phyloP scores from a whole-genome alignment of 108 stramenopile species.

The Pseudonitzschia delicatissima region DNA sequence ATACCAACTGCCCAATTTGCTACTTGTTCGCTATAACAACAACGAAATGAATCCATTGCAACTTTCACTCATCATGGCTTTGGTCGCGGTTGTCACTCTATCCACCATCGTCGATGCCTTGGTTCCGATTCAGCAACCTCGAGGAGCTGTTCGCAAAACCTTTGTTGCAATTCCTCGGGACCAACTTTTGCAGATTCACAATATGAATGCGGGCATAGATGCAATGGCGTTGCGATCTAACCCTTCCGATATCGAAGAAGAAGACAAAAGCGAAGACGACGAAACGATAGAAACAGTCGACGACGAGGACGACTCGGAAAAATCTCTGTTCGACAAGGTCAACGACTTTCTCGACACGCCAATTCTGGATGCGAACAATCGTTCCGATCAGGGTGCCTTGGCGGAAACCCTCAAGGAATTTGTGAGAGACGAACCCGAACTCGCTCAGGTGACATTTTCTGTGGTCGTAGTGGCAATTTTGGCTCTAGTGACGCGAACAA shows the following conservation, averaged over 20 bases:
- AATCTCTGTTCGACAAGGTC: constrained; percentile 8
- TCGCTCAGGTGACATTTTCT: constrained; percentile 18
- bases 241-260: background rate
- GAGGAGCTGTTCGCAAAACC: too few relatives aligned
- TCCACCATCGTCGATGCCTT: too few relatives aligned
- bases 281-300: background rate
- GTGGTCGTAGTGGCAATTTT: constrained; percentile 12
- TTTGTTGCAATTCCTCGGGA: too few relatives aligned
- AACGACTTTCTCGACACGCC: constrained; percentile 22
- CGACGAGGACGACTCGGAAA: background rate
- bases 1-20: too few relatives aligned
- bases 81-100: too few relatives aligned
- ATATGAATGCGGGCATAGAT: too few relatives aligned
- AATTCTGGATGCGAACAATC: constrained; percentile 23
- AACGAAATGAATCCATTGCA: too few relatives aligned
- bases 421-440: constrained; percentile 17
- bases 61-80: too few relatives aligned
- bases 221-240: background rate
- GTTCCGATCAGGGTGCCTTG: constrained; percentile 8
- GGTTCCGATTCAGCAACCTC: too few relatives aligned
- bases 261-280: background rate
- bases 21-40: too few relatives aligned
- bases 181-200: too few relatives aligned
- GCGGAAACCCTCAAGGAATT: constrained; percentile 20
- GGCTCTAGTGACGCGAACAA: background rate